Evolutionary conservation across 805 yeast genomes (phyloP), one percentile per base, ranked within the genome.

Genomic region (Zygoascus flipseniorum): DNA sequence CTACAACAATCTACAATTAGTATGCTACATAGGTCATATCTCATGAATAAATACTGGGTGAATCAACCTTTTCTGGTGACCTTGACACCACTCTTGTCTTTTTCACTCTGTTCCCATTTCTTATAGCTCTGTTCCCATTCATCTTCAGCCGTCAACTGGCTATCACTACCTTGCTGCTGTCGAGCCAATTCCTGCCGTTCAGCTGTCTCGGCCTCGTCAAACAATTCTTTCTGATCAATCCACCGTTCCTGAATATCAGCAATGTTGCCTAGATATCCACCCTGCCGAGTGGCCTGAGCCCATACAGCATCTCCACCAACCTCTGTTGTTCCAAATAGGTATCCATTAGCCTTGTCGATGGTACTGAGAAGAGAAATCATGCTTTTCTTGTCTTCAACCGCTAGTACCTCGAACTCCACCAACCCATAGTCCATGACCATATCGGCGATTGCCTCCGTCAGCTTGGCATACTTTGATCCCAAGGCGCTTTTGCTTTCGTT

Each of bases 221-320:
- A 89, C 49, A 72, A 73, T 28, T 79, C 85, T 65, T 90, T 93
- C 59, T 83, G 76, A 54, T 88, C 97, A 10, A 93, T 79, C 99
- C 99, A 93, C 55, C 99, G 76, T 59, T 93, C 99, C 60, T 93
- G 99, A 4, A 89, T 79, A 65, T 90, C 97, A 6, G 80, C 72
- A 14, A 77, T 79, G 47, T 72, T 69, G 4, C 73, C 73, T 11
- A 68, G 56, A 44, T 67, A 69, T 54, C 10, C 86, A 82, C 42
- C 90, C 83, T 64, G 86, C 58, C 98, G 76, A 0, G 92, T 79
- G 0, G 97, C 96, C 61, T 92, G 96, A n/a, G 89, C 86, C 99
- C 99, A 93, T 1, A 93, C 82, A 0, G 92, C 80, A 65, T 93
- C 99, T n/a, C 98, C 99, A 1, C 97, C 96, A 8, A 92, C 76